Evolutionary conservation across 306 rosid species (phyloP), one percentile per base, ranked within the genome.

Genomic region (Argentina anserina): DNA sequence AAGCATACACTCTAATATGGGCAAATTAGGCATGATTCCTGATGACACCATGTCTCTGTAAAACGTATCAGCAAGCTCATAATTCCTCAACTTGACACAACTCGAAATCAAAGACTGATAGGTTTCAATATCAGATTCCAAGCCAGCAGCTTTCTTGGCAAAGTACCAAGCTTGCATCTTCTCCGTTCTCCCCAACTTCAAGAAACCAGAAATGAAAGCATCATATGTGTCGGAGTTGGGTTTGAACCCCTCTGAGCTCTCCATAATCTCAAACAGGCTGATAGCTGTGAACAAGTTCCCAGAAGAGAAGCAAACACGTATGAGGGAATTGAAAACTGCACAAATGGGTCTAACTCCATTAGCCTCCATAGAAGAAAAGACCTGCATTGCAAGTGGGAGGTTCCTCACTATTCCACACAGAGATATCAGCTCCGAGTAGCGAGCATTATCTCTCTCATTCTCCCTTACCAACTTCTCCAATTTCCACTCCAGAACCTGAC

Each of bases 401-500:
- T 80, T 77, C 72, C 69, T 73, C 61, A 78, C 69, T 77, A 73
- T 83, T 73, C 86, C 93, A 59, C 91, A 86, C 0, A 86, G 87
- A 71, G 61, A 41, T 49, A 90, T 86, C 71, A 88, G 86, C 53
- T 88, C 84, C 9, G 81, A 79, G 77, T 86, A 88, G 13, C 64
- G 69, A 62, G 42, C 78, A 28, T 21, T 73, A 75, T 90, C 79
- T 53, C 58, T 79, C 58, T 78, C 88, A 40, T 83, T 84, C 31
- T 78, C 86, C 64, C 80, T 73, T 18, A 85, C 71, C 88, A 86
- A 49, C 67, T 80, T 90, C 84, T 86, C 93, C 80, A 87, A 78
- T 79, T 79, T 71, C 96, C 96, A 90, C 80, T 90, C 91, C 87
- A 90, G 78, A 71, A 84, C 88, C 96, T 90, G 84, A 76, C 18